Evolutionary conservation across 306 rosid genomes (phyloP).

Genomic region (Prunus salicina): DNA sequence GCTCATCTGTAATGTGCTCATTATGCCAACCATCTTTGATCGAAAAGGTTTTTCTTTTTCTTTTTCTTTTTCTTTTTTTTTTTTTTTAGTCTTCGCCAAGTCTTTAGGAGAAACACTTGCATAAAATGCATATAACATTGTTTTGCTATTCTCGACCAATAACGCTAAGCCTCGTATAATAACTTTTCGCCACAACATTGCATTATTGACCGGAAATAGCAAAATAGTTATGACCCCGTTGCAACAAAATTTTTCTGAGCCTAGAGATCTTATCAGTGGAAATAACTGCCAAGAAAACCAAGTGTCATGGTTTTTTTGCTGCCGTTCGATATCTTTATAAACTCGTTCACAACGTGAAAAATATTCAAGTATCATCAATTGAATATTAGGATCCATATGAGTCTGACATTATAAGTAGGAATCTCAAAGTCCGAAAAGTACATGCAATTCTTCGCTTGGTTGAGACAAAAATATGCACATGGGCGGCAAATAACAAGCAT

Average conservation of each 20-base stretch:
- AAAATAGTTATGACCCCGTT: too few species aligned
- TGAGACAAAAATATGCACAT: neutral
- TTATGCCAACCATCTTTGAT: neutral
- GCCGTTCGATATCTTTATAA: neutral
- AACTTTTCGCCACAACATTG: too few species aligned
- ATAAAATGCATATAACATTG: fast-evolving
- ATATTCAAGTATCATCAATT: neutral
- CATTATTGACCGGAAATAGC: too few species aligned
- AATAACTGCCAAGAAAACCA: neutral
- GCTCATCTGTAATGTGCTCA: too few species aligned
- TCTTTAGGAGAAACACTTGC: too few species aligned
- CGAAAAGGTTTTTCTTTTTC: neutral
- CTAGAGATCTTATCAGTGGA: neutral
- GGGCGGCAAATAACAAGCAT: neutral
- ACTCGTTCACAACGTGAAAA: neutral
- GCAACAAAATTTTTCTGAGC: too few species aligned
- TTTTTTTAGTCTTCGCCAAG: too few species aligned
- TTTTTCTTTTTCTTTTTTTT: neutral
- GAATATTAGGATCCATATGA: neutral
- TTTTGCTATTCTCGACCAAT: too few species aligned
- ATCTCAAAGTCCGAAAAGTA: neutral
- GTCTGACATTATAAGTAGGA: neutral
- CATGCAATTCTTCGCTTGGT: neutral
- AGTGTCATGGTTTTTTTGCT: neutral
- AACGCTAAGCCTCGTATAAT: fast-evolving